Evolutionary conservation across 2,329 filamentous ascomycete genomes (phyloP).

Genomic region (Pezicula radicicola): DNA sequence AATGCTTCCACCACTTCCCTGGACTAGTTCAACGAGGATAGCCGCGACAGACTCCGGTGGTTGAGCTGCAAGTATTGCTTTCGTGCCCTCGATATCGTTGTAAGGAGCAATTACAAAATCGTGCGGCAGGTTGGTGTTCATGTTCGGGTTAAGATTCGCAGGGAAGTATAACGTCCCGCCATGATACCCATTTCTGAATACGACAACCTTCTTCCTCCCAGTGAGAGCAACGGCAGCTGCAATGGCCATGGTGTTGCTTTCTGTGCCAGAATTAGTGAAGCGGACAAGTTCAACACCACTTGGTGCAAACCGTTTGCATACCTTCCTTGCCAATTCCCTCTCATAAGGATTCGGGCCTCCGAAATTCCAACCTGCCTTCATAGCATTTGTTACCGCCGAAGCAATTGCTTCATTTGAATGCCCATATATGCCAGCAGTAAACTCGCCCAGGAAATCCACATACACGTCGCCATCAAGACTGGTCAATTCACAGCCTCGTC

Average conservation of each 20-base stretch:
- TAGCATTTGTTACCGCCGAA: slow-evolving; percentile 40
- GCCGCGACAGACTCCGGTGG: slow-evolving; percentile 36
- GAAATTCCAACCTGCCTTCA: slow-evolving; percentile 48
- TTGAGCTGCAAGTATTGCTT: slow-evolving; percentile 34
- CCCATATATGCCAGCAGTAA: slow-evolving; percentile 63
- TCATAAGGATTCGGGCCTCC: slow-evolving; percentile 52
- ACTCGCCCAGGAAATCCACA: slow-evolving; percentile 60
- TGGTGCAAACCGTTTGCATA: slow-evolving; percentile 44
- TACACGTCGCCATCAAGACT: slow-evolving; percentile 34
- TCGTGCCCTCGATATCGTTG: slow-evolving; percentile 52
- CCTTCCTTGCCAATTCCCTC: slow-evolving; percentile 43
- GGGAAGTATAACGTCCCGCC: slow-evolving; percentile 36
- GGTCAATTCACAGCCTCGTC: slow-evolving; percentile 14
- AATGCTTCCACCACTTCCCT: slow-evolving; percentile 59
- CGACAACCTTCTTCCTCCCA: slow-evolving; percentile 16
- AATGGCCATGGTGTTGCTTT: slow-evolving; percentile 60
- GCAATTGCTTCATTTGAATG: slow-evolving; percentile 57
- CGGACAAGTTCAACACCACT: slow-evolving; percentile 48
- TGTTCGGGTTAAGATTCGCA: slow-evolving; percentile 37
- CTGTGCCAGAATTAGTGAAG: slow-evolving; percentile 65
- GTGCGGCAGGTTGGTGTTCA: slow-evolving; percentile 17
- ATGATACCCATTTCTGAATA: slow-evolving; percentile 22
- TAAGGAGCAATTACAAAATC: slow-evolving; percentile 51
- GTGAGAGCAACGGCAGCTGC: slow-evolving; percentile 29
- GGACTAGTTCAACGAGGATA: slow-evolving; percentile 65